Conservation (phyloP, 441 rosid genomes). For the Capsella rubella region DNA sequence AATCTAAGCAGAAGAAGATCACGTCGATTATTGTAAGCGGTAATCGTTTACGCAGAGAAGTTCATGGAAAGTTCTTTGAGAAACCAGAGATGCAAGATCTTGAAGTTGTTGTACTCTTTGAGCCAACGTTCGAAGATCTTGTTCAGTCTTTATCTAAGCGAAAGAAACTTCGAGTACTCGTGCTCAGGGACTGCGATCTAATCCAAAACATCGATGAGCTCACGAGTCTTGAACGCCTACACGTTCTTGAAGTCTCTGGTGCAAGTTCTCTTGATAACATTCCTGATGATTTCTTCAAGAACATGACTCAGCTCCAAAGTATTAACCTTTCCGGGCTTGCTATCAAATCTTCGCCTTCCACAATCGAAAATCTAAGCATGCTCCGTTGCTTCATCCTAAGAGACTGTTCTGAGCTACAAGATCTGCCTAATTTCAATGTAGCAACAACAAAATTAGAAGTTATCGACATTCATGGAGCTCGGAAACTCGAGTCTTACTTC, state of each 20-base stretch:
- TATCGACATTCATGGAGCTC: constrained; percentile 57
- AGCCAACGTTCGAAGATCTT: constrained; percentile 47
- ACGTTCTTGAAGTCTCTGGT: constrained; percentile 65
- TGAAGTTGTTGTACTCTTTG: constrained; percentile 54
- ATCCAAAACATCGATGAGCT: constrained; percentile 41
- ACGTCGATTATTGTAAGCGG: constrained; percentile 56
- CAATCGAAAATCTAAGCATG: constrained; percentile 36
- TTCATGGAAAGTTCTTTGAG: constrained; percentile 41
- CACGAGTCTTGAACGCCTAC: constrained; percentile 39
- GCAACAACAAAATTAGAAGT: constrained; percentile 49
- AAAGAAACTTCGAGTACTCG: constrained; percentile 50
- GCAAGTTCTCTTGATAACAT: constrained; percentile 39
- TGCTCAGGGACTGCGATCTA: constrained; percentile 57
- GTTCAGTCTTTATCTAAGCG: constrained; percentile 25
- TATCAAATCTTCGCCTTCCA: constrained; percentile 41
- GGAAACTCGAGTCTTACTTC: constrained; percentile 37
- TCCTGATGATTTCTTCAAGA: constrained; percentile 42
- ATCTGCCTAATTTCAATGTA: constrained; percentile 45
- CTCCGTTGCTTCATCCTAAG: constrained; percentile 62
- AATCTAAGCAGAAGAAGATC: constrained; percentile 29
- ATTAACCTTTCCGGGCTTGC: constrained; percentile 54
- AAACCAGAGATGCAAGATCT: constrained; percentile 41
- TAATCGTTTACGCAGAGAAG: constrained; percentile 45
- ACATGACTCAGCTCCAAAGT: constrained; percentile 48
- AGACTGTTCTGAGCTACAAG: constrained; percentile 48